Conservation (phyloP, 768 basidiomycete genomes). For the Phlegmacium glaucopus region DNA sequence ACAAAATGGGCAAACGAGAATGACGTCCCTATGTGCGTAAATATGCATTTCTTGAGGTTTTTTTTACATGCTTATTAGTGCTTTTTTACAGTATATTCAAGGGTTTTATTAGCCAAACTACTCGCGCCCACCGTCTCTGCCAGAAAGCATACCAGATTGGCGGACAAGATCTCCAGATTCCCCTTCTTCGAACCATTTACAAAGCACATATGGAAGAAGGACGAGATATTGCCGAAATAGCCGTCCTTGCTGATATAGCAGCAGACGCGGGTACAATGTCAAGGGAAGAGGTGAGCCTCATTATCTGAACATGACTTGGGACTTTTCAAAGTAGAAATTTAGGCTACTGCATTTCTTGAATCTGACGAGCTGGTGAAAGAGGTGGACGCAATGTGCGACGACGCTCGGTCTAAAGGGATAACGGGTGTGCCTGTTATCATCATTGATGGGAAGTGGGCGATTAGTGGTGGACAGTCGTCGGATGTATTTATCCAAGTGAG, state of each 20-base stretch:
- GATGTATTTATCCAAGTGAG: constrained; percentile 63
- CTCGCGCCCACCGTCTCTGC: constrained; percentile 65
- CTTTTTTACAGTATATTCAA: constrained; percentile 43
- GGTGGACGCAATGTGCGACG: constrained; percentile 57
- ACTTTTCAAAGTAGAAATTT: background rate
- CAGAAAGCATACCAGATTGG: constrained; percentile 64
- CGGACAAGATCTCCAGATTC: constrained; percentile 57
- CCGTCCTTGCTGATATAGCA: constrained; percentile 58
- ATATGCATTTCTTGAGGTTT: background rate
- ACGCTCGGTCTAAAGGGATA: constrained; percentile 64
- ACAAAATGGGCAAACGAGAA: constrained; percentile 52
- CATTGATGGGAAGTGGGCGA: constrained; percentile 75
- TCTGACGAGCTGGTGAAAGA: constrained; percentile 65
- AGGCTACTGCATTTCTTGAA: constrained; percentile 64
- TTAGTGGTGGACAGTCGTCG: constrained; percentile 69
- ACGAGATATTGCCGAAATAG: constrained; percentile 58
- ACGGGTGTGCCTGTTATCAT: constrained; percentile 79
- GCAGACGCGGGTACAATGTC: constrained; percentile 54
- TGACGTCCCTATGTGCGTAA: constrained; percentile 51
- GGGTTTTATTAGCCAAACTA: constrained; percentile 65
- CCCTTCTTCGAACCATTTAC: constrained; percentile 56
- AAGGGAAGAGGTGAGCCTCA: constrained; percentile 51
- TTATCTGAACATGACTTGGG: background rate
- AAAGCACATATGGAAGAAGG: constrained; percentile 63
- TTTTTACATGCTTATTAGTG: background rate